These are phyloP conservation scores for Neofusicoccum parvum DNA, from an alignment of 2,329 filamentous ascomycete genomes.

Conservation along the genomic window DNA sequence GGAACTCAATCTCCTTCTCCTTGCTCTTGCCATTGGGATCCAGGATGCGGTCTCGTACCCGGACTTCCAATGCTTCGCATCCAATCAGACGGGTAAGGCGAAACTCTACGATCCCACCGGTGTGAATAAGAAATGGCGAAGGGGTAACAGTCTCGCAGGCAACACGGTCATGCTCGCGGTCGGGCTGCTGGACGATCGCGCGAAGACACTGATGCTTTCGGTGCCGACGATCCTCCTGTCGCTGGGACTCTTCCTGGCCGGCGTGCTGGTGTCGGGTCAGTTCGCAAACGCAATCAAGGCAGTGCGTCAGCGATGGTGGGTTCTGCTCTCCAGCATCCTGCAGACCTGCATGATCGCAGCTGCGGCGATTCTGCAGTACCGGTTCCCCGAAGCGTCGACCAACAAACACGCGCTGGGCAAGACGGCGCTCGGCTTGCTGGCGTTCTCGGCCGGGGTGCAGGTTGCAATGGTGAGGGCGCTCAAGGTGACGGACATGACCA, in stretches of 20 bases:
- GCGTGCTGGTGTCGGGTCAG: slow-evolving; percentile 18
- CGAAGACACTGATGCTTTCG: not conserved
- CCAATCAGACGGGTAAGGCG: slow-evolving; percentile 12
- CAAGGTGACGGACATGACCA: slow-evolving; percentile 19
- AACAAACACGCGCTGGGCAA: not conserved
- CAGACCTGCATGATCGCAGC: slow-evolving; percentile 6
- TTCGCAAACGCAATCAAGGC: slow-evolving; percentile 6
- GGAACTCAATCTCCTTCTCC: slow-evolving; percentile 19
- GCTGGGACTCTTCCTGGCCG: slow-evolving; percentile 18
- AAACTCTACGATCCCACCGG: not conserved
- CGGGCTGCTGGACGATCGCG: not conserved
- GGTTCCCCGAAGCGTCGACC: not conserved
- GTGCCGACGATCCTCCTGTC: slow-evolving; percentile 2
- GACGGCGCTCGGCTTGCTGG: not conserved
- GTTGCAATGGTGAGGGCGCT: not conserved
- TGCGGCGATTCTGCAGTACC: not conserved
- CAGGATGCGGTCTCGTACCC: slow-evolving; percentile 23
- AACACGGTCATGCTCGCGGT: slow-evolving; percentile 5
- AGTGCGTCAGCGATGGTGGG: slow-evolving; percentile 2
- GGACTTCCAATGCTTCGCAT: slow-evolving; percentile 24
- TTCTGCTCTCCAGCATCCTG: not conserved
- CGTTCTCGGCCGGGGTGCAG: not conserved
- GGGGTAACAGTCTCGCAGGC: not conserved
- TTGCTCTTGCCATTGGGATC: slow-evolving; percentile 22
- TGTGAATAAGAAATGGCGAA: not conserved